Evolutionary conservation across 345 rosid species (phyloP), one percentile per base, ranked within the genome.

Genomic region (Geranium brycei): DNA sequence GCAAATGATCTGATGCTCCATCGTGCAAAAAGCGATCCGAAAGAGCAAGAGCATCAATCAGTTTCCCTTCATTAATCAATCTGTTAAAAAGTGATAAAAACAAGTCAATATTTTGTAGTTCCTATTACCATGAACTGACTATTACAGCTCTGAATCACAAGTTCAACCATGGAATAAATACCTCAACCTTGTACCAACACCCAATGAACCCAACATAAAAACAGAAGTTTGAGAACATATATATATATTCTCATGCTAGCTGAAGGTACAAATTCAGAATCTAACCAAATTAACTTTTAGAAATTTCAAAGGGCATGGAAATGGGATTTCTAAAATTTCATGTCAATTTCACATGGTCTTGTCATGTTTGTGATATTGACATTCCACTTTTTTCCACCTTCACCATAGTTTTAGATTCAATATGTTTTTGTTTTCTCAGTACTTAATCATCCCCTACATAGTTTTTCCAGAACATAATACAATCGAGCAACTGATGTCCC

Each of bases 41-140:
- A 72, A 89, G 89, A 74, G 97, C 97, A 73, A 89, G 88, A 61
- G 98, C 98, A 83, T 92, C 98, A 85, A 80, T 81, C 60, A 89
- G 75, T 72, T 92, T 89, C 64, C 97, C 93, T 82, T 89, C 93
- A 73, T 79, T 84, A 60, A 89, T 82, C 76, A 92, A 81, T 75
- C 98, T 92, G 79, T 41, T 23, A 31, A 62, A 69, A 72, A 14
- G 60, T 28, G 61, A 7, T 31, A 41, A 57, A 4, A 64, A 19
- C 23, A 41, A 10, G 71, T 59, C 66, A 69, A 35, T 32, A 62
- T 72, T 11, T 57, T 63, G 63, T 61, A 61, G 58, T 51, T 64
- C 14, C 31, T 61, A 60, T 69, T 47, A 13, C 53, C 62, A 57
- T 57, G 7, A 16, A 17, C n/a, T 17, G 59, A 57, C 18, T 16